Evolutionary conservation across 2,329 filamentous ascomycete species (phyloP), one percentile per base, ranked within the genome.

Genomic region (Fusarium odoratissimum): DNA sequence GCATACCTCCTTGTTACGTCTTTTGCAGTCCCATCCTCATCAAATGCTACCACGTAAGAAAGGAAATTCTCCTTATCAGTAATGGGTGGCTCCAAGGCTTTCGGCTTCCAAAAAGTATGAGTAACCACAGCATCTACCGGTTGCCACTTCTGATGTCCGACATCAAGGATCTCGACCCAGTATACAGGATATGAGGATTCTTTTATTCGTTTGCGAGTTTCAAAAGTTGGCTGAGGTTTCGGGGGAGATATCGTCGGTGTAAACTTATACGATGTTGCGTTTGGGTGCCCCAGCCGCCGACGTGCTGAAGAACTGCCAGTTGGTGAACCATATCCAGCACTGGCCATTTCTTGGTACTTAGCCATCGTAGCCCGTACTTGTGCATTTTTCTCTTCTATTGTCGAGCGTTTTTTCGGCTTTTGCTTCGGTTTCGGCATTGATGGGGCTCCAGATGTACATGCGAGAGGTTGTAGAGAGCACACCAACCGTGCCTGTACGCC

Each of bases 121-220:
- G 95, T 97, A 4, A 96, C 94, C 1, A 98, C 82, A 0, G 95
- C 91, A 79, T 99, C 96, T 41, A 96, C 90, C 0, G 94, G 89
- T 61, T 97, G 89, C 96, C 96, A 99, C 84, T 94, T 97, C 79
- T 98, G 93, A 72, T 94, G 90, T 1, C 93, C 92, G 59, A 91
- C 86, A 71, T 98, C 95, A 72, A 97, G 93, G 7, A 94, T 91
- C 82, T 99, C 96, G 1, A 98, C 92, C 96, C 96, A 99, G 79
- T 95, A 98, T 6, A 98, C 87, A 0, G 96, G 96, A 76, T 92
- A 93, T 0, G 89, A 82, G 1, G 94, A 95, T 77, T 95, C 93
- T 30, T 87, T 87, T 16, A 92, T 88, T 19, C 79, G 82, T 60
- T 82, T 84, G 16, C 78, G 83, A 57, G 73, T 76, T 30, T 79